Evolutionary conservation across 202 grass and related monocot species (phyloP).

Genomic region (Alloteropsis angusta): DNA sequence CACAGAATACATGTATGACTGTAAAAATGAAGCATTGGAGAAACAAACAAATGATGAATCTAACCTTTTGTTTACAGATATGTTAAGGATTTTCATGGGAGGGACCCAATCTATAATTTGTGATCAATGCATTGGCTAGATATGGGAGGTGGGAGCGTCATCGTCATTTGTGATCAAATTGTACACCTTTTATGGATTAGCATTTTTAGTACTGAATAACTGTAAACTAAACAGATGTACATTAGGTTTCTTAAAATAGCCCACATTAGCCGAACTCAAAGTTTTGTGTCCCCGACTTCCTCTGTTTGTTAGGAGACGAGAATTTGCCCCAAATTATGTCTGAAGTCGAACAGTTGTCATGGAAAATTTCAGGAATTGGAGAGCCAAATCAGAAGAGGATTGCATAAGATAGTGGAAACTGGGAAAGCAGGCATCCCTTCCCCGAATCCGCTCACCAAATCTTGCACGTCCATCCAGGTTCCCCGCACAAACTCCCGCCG

Average conservation of each 20-base stretch:
- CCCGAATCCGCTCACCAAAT: background rate
- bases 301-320: background rate
- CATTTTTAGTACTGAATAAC: background rate
- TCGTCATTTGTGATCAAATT: background rate
- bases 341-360: background rate
- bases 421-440: background rate
- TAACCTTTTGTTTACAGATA: background rate
- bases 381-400: background rate
- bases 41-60: background rate
- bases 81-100: background rate
- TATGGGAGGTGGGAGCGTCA: background rate
- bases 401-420: background rate
- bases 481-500: conserved; percentile 22
- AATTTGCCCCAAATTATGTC: background rate
- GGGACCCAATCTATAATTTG: background rate
- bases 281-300: background rate
- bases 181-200: background rate
- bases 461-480: conserved; percentile 24
- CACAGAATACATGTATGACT: background rate
- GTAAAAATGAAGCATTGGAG: background rate
- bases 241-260: background rate
- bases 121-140: background rate
- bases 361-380: background rate
- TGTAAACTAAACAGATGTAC: background rate
- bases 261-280: background rate